phyloP scores from a whole-genome alignment of 805 yeast genomes.

The Suhomyces canberraensis region DNA sequence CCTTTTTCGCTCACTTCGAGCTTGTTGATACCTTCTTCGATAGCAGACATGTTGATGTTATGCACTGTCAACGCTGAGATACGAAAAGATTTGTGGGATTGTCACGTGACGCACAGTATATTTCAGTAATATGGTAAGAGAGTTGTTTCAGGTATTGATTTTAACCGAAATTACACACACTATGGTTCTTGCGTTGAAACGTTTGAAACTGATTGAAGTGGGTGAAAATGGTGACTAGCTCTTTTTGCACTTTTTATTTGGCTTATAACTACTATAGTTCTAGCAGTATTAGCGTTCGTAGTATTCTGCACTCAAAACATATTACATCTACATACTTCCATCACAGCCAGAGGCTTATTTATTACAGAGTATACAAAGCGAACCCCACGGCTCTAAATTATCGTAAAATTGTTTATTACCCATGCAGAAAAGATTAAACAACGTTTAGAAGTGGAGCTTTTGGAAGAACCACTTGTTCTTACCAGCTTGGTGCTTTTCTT shows the following conservation, averaged over 20 bases:
- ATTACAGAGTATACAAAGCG: conserved; percentile 4
- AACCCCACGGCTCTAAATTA: conserved; percentile 4
- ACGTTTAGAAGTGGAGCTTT: conserved; percentile 79
- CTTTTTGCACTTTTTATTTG: no score
- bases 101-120: background rate
- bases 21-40: conserved; percentile 10
- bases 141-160: no score
- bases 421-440: conserved; percentile 24
- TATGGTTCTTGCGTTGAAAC: no score
- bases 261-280: background rate
- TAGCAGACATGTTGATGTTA: conserved; percentile 6
- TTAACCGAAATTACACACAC: no score
- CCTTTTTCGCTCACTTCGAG: conserved; percentile 1
- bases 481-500: conserved; percentile 99
- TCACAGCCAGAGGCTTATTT: background rate
- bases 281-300: no score
- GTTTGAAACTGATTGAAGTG: no score
- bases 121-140: background rate
- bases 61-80: background rate
- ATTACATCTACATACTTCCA: no score
- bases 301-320: no score
- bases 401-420: conserved; percentile 29
- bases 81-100: background rate
- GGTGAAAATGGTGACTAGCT: background rate
- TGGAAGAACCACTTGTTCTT: conserved; percentile 99